Evolutionary conservation across 192 early-diverging fungal species (phyloP).

Genomic region (Bifiguratus adelaidae): DNA sequence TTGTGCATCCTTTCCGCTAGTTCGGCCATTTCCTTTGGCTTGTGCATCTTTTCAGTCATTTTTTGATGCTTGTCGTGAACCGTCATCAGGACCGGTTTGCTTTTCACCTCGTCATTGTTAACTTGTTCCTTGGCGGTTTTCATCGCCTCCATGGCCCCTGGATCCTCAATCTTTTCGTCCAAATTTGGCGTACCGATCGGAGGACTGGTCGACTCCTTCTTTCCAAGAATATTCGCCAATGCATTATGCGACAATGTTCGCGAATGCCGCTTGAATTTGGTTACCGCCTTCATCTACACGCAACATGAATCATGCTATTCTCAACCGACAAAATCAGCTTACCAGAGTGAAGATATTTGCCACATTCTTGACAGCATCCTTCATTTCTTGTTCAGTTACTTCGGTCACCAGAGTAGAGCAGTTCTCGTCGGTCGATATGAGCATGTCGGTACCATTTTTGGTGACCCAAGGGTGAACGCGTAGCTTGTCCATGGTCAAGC

Average conservation of each 20-base stretch:
- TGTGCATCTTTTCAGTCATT: too few species aligned
- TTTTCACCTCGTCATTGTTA: too few species aligned
- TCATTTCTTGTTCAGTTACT: conserved; percentile 81
- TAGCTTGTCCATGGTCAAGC: conserved; percentile 69
- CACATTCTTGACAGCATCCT: conserved; percentile 58
- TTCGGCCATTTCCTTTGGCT: too few species aligned
- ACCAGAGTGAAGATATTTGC: conserved; percentile 54
- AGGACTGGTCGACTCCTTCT: too few species aligned
- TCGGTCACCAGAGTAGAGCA: conserved; percentile 56
- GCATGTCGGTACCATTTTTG: conserved; percentile 36
- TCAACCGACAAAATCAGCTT: conserved; percentile 7
- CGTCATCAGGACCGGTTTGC: too few species aligned
- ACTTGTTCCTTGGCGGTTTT: too few species aligned
- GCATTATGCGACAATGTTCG: conserved; percentile 22
- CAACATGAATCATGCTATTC: background rate
- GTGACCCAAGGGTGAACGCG: conserved; percentile 83
- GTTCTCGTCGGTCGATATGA: conserved; percentile 69
- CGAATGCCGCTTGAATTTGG: conserved; percentile 33
- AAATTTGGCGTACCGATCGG: too few species aligned
- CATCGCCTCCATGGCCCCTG: too few species aligned
- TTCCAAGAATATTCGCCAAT: too few species aligned
- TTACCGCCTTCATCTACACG: conserved; percentile 32
- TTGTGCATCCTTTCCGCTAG: too few species aligned
- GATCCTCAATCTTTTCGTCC: too few species aligned
- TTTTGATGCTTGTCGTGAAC: too few species aligned